phyloP scores from a whole-genome alignment of 257 asterid genomes.

The Solanum habrochaites region DNA sequence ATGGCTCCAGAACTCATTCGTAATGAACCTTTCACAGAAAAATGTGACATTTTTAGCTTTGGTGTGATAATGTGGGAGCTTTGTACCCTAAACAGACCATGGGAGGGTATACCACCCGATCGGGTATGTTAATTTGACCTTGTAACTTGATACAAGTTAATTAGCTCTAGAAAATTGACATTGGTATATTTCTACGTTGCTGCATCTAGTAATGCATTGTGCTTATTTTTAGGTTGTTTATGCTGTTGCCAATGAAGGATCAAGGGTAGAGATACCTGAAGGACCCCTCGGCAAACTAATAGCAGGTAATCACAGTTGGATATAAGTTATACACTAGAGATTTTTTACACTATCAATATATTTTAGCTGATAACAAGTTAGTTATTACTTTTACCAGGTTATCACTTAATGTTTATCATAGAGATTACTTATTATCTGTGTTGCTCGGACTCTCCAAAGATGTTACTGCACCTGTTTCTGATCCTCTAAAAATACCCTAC shows the following conservation, averaged over 20 bases:
- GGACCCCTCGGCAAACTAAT: slow-evolving; percentile 77
- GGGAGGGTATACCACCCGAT: slow-evolving; percentile 83
- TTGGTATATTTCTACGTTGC: background rate
- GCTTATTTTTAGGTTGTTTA: slow-evolving; percentile 42
- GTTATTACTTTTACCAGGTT: background rate
- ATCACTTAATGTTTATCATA: background rate
- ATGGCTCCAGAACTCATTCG: slow-evolving; percentile 99
- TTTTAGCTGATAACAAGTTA: background rate
- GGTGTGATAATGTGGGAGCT: slow-evolving; percentile 95
- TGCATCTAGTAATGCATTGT: background rate
- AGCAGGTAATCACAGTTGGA: slow-evolving; percentile 29
- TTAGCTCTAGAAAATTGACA: background rate
- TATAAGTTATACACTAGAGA: background rate
- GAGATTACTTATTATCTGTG: background rate
- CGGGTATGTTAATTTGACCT: slow-evolving; percentile 37
- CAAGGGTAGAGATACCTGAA: slow-evolving; percentile 74
- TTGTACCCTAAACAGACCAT: slow-evolving; percentile 75
- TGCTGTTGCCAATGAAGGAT: slow-evolving; percentile 53
- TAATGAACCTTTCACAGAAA: slow-evolving; percentile 81
- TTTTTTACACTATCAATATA: background rate
- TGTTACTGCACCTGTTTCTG: background rate
- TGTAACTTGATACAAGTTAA: background rate
- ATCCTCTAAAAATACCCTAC: background rate
- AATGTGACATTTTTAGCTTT: slow-evolving; percentile 93
- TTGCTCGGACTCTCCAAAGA: background rate